phyloP scores from a whole-genome alignment of 2,329 filamentous ascomycete genomes.

The Fusarium sp. region DNA sequence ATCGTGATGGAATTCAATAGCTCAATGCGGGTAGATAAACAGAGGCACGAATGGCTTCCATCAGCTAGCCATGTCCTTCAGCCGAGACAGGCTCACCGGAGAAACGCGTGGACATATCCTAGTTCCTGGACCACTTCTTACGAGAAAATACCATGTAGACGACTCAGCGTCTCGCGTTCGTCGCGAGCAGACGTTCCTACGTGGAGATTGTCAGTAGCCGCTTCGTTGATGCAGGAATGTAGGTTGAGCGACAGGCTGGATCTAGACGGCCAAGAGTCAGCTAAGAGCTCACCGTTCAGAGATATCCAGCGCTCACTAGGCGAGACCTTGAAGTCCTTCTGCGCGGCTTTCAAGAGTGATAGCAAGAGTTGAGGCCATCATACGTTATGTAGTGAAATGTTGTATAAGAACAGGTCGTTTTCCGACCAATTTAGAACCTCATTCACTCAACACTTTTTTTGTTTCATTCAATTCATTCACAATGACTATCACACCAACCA shows the following conservation, averaged over 20 bases:
- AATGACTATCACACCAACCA: neutral
- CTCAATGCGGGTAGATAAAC: neutral
- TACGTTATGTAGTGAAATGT: accelerated
- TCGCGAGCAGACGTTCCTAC: too few relatives aligned
- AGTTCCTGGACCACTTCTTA: too few relatives aligned
- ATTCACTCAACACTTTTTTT: too few relatives aligned
- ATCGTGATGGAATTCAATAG: neutral
- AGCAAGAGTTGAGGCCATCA: neutral
- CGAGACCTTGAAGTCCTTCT: too few relatives aligned
- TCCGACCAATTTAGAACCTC: neutral
- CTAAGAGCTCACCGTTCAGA: accelerated
- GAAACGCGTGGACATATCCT: too few relatives aligned
- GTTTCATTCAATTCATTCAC: neutral
- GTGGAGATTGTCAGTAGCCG: neutral
- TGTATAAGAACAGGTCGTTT: neutral
- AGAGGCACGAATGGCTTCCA: accelerated
- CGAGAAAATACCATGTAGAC: neutral
- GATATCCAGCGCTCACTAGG: too few relatives aligned
- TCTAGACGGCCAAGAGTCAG: neutral
- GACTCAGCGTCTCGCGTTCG: too few relatives aligned
- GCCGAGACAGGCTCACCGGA: neutral
- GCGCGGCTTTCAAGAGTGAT: accelerated
- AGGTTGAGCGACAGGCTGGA: neutral
- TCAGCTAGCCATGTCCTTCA: accelerated
- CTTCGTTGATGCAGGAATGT: neutral